Percentiles rank a stretch among this genome's conserved stretches.
These are phyloP conservation scores for Rhodotorula sp. DNA, from an alignment of 1,284 basidiomycete genomes.

Conservation along the genomic window DNA sequence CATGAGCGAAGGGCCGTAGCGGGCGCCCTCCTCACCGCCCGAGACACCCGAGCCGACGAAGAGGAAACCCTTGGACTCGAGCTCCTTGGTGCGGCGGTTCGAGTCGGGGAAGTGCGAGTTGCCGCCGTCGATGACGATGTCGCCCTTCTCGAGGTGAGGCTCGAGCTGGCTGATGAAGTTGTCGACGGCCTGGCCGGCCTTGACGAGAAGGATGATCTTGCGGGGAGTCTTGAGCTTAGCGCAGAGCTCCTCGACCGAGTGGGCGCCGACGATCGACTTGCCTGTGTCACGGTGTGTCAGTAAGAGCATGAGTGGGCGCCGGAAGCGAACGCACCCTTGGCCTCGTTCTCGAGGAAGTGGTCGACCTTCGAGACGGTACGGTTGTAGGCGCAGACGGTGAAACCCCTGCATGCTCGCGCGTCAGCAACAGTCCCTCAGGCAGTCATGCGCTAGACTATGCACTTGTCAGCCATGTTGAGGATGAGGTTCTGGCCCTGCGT, in stretches of 20 bases:
- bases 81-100: conserved; percentile 87
- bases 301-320: too few relatives aligned
- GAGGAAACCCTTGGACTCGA: conserved; percentile 89
- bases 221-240: conserved; percentile 58
- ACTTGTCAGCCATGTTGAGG: conserved; percentile 97
- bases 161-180: conserved; percentile 59
- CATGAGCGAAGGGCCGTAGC: conserved; percentile 97
- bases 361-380: conserved; percentile 96
- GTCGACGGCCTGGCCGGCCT: conserved; percentile 61
- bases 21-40: conserved; percentile 98
- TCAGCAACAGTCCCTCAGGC: neutral
- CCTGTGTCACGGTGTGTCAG: conserved; percentile 55
- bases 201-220: conserved; percentile 92
- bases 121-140: conserved; percentile 99
- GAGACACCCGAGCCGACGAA: conserved; percentile 99
- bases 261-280: conserved; percentile 90
- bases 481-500: conserved; percentile 88
- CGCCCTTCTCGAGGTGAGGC: conserved; percentile 61
- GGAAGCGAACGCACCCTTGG: conserved; percentile 69
- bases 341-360: conserved; percentile 91
- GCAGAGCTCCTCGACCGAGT: conserved; percentile 83
- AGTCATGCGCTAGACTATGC: neutral
- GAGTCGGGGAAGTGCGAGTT: conserved; percentile 99
- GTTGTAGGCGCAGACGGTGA: conserved; percentile 95
- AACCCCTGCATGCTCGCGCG: conserved; percentile 57